These are phyloP conservation scores for Aurifilum marmelostoma DNA, from an alignment of 2,329 filamentous ascomycete species.

Conservation along the genomic window DNA sequence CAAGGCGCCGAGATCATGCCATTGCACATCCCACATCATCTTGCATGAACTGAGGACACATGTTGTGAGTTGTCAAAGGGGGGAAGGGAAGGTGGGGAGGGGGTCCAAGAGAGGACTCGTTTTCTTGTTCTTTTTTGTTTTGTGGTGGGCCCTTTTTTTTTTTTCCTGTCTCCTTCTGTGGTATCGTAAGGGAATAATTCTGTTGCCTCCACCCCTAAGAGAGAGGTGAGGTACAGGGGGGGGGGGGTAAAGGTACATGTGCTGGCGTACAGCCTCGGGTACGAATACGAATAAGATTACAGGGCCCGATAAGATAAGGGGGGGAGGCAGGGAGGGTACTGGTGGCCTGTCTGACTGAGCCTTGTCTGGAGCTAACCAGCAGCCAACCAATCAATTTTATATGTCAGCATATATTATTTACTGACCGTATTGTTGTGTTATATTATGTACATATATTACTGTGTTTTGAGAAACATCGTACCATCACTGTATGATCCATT, in stretches of 20 bases:
- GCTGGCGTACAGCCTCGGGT: no score
- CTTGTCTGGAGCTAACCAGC: background rate
- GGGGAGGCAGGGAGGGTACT: no score
- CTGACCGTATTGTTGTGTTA: no score
- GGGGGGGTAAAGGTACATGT: background rate
- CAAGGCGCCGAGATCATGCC: constrained; percentile 9
- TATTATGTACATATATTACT: no score
- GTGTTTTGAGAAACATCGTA: no score
- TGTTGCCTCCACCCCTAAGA: background rate
- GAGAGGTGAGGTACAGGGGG: no score
- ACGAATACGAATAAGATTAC: constrained; percentile 29
- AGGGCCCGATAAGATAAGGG: background rate
- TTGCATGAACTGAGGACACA: constrained; percentile 10
- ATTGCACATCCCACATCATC: constrained; percentile 15
- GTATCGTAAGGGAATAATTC: no score
- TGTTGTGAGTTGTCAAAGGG: background rate
- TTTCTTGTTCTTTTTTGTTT: background rate
- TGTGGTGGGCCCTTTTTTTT: no score
- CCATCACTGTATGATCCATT: no score
- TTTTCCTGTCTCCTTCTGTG: no score
- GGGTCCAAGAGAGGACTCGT: background rate
- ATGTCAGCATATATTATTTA: background rate
- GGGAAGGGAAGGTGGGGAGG: no score
- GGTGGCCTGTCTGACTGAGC: no score
- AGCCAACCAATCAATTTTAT: background rate